Evolutionary conservation across 2,329 filamentous ascomycete species (phyloP).

Genomic region (Ophiostoma triangulosporum): DNA sequence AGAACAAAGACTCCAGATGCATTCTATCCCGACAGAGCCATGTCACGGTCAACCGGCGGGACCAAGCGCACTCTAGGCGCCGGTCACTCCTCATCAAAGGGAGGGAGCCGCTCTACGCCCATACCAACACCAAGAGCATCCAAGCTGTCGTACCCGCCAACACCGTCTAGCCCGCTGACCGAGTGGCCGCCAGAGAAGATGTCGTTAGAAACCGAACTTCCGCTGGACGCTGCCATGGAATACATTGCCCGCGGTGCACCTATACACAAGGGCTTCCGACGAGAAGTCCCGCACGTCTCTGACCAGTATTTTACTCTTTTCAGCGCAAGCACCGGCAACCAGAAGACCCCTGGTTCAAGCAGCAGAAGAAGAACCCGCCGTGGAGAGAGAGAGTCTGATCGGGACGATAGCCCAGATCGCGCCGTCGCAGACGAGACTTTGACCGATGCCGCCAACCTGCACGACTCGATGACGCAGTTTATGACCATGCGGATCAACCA

Average conservation of each 20-base stretch:
- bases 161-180: constrained; percentile 26
- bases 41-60: not conserved
- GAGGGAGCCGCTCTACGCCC: not conserved
- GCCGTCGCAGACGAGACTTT: constrained; percentile 19
- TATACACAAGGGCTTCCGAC: constrained; percentile 40
- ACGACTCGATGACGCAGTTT: constrained; percentile 44
- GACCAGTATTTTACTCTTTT: constrained; percentile 43
- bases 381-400: constrained; percentile 16
- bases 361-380: not conserved
- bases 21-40: constrained; percentile 3
- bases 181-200: constrained; percentile 45
- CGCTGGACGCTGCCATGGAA: constrained; percentile 40
- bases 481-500: constrained; percentile 38
- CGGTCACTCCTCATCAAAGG: not conserved
- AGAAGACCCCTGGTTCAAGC: not conserved
- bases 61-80: not conserved
- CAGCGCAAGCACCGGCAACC: constrained; percentile 32
- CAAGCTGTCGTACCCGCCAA: constrained; percentile 17
- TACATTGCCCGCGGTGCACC: constrained; percentile 46
- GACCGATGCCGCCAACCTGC: constrained; percentile 35
- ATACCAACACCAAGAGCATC: constrained; percentile 23
- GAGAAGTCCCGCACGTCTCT: constrained; percentile 19
- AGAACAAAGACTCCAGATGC: not conserved
- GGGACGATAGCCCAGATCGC: constrained; percentile 22
- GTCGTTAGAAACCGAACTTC: constrained; percentile 34